Conservation (phyloP, 441 rosid species). For the Heliophila coronopifolia region DNA sequence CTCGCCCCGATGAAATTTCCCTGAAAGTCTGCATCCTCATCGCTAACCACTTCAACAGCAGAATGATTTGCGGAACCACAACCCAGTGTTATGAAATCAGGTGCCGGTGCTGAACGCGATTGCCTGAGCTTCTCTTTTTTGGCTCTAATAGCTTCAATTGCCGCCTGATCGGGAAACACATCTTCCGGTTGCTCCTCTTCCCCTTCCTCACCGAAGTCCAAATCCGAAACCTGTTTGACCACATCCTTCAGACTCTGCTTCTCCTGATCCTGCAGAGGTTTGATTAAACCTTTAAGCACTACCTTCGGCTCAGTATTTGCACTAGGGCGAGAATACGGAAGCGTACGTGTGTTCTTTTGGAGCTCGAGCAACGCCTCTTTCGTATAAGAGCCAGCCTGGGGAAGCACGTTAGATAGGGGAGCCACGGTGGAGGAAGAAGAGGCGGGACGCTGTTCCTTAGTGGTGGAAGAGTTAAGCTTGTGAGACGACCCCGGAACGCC, state of each 20-base stretch:
- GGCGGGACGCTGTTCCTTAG: slow-evolving; percentile 44
- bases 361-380: slow-evolving; percentile 83
- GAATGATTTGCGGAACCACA: slow-evolving; percentile 38
- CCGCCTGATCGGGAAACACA: slow-evolving; percentile 45
- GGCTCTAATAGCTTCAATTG: slow-evolving; percentile 67
- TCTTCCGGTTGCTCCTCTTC: slow-evolving; percentile 29
- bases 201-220: slow-evolving; percentile 23
- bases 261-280: slow-evolving; percentile 35
- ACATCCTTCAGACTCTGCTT: slow-evolving; percentile 34
- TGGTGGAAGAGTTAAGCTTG: slow-evolving; percentile 39
- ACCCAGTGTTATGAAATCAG: slow-evolving; percentile 74
- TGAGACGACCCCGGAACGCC: slow-evolving; percentile 46
- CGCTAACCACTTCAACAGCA: slow-evolving; percentile 54
- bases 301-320: slow-evolving; percentile 47
- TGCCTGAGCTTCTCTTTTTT: slow-evolving; percentile 62
- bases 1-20: slow-evolving; percentile 45
- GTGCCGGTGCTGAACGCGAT: slow-evolving; percentile 47
- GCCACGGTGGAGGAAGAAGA: slow-evolving; percentile 27
- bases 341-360: slow-evolving; percentile 78
- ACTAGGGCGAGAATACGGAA: slow-evolving; percentile 46
- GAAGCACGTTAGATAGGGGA: slow-evolving; percentile 59
- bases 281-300: slow-evolving; percentile 57
- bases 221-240: slow-evolving; percentile 26
- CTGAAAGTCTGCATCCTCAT: slow-evolving; percentile 68
- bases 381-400: slow-evolving; percentile 82